Conservation (phyloP, 257 asterid genomes). For the Primulina eburnea region DNA sequence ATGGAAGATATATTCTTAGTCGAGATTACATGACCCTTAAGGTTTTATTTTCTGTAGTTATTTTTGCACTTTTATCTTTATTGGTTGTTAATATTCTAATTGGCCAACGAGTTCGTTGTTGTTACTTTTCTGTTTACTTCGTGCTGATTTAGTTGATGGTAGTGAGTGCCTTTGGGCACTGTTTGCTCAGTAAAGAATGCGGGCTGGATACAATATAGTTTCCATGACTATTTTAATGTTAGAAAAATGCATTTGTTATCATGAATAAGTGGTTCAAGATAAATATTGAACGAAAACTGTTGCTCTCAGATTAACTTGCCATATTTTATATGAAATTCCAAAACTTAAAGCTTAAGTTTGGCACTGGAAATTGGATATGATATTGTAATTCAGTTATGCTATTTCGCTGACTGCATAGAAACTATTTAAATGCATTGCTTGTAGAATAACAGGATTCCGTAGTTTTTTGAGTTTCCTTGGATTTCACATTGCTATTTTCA, state of each 20-base stretch:
- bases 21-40: conserved; percentile 99
- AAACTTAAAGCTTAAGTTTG: not conserved
- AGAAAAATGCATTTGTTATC: not conserved
- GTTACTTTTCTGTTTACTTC: not conserved
- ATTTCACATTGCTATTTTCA: not conserved
- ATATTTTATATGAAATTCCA: conserved; percentile 7
- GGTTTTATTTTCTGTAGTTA: conserved; percentile 38
- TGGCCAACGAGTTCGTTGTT: conserved; percentile 11
- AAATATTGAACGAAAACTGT: conserved; percentile 10
- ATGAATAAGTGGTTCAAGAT: not conserved
- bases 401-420: not conserved
- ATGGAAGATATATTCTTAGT: conserved; percentile 90
- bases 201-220: conserved; percentile 4
- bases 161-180: conserved; percentile 20
- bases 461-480: conserved; percentile 12
- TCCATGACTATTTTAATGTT: not conserved
- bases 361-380: conserved; percentile 10
- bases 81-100: conserved; percentile 13
- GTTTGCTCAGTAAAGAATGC: conserved; percentile 18
- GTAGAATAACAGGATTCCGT: conserved; percentile 10
- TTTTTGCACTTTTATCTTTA: conserved; percentile 14
- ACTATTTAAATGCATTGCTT: conserved; percentile 8
- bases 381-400: not conserved
- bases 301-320: conserved; percentile 9
- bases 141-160: conserved; percentile 14